phyloP scores from a whole-genome alignment of 176 grass and related monocot genomes.

The Triticum monococcum region DNA sequence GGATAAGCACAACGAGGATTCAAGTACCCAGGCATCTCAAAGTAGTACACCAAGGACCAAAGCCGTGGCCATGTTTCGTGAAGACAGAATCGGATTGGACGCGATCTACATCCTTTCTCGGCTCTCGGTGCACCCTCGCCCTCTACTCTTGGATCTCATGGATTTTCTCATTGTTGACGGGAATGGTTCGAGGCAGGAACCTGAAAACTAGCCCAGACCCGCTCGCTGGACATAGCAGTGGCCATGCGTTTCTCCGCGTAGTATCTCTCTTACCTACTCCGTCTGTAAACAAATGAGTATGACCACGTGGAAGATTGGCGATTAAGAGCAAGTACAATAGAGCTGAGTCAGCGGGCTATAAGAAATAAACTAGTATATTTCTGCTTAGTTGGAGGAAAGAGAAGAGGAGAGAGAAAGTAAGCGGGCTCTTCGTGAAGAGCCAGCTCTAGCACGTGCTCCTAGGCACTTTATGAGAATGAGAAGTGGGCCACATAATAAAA shows the following conservation, averaged over 20 bases:
- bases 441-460: too few species aligned
- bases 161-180: not conserved
- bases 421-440: too few species aligned
- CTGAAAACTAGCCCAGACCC: constrained; percentile 3
- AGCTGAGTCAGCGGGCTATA: too few species aligned
- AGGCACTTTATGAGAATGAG: too few species aligned
- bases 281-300: too few species aligned
- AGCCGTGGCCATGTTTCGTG: constrained; percentile 16
- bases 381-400: too few species aligned
- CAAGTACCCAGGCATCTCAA: not conserved
- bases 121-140: not conserved
- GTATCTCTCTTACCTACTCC: not conserved
- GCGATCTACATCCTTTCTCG: not conserved
- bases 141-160: not conserved
- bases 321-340: too few species aligned
- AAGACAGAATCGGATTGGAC: not conserved
- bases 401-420: too few species aligned
- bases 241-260: constrained; percentile 30
- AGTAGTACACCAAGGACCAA: too few species aligned
- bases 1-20: not conserved
- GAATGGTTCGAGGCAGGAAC: not conserved
- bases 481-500: too few species aligned
- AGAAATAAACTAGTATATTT: too few species aligned
- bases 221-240: constrained; percentile 24
- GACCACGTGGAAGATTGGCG: not conserved